Percentiles rank a stretch among this genome's conserved stretches.
Conservation (phyloP, 306 rosid genomes). For the Rosa rugosa region DNA sequence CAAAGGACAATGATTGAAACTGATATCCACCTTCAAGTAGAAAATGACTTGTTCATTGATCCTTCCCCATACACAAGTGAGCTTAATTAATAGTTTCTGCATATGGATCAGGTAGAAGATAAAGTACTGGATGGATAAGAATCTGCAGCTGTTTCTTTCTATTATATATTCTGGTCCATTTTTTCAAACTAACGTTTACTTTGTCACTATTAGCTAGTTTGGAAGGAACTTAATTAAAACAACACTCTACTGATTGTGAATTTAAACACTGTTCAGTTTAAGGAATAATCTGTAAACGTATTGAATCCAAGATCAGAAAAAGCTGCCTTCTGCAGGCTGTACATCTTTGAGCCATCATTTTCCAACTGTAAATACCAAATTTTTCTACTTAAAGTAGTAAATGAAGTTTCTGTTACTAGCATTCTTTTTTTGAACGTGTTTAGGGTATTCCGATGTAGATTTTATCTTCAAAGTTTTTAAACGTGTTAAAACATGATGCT, state of each 20-base stretch:
- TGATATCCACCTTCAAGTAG: neutral
- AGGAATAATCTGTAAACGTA: neutral
- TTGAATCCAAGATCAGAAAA: neutral
- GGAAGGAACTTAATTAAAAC: neutral
- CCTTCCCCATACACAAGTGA: too few relatives aligned
- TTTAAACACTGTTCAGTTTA: neutral
- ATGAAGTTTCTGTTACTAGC: neutral
- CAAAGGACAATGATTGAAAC: neutral
- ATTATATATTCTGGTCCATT: neutral
- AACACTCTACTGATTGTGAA: neutral
- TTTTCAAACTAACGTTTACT: neutral
- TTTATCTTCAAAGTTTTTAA: too few relatives aligned
- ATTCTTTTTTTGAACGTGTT: too few relatives aligned
- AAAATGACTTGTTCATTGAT: too few relatives aligned
- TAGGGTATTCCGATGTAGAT: too few relatives aligned
- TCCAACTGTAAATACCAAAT: neutral
- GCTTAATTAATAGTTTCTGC: too few relatives aligned
- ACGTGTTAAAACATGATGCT: neutral
- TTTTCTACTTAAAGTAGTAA: neutral
- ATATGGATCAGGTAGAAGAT: neutral
- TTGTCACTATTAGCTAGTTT: neutral
- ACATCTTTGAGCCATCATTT: neutral
- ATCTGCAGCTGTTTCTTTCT: neutral
- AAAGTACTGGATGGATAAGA: neutral
- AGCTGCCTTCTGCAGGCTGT: neutral